Evolutionary conservation across 2,329 filamentous ascomycete species (phyloP).

Genomic region (Stachybotrys chartarum): DNA sequence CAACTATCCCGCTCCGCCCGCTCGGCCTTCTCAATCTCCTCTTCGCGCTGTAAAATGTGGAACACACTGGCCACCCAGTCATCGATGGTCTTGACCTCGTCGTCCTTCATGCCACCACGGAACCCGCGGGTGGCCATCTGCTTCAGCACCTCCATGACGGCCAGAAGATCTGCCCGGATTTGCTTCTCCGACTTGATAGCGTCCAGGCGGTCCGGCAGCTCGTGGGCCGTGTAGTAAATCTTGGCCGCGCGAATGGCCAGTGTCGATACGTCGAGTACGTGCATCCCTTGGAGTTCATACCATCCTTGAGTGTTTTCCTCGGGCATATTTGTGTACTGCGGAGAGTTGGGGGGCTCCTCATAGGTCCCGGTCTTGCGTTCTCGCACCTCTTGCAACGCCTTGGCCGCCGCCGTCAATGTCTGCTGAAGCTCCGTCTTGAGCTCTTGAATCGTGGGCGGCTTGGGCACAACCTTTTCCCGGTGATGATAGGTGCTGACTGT

Average conservation of each 20-base stretch:
- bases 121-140: constrained; percentile 87
- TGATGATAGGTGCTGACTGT: constrained; percentile 94
- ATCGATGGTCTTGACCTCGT: constrained; percentile 70
- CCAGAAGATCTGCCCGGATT: constrained; percentile 75
- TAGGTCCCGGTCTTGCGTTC: constrained; percentile 25
- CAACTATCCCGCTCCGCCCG: constrained; percentile 62
- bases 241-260: constrained; percentile 93
- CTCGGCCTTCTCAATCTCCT: constrained; percentile 69
- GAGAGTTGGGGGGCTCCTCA: constrained; percentile 16
- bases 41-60: constrained; percentile 68
- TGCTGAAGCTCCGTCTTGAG: constrained; percentile 62
- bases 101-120: constrained; percentile 68
- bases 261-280: constrained; percentile 86
- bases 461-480: constrained; percentile 72
- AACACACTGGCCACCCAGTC: constrained; percentile 76
- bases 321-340: constrained; percentile 30
- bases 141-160: constrained; percentile 85
- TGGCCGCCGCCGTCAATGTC: constrained; percentile 61
- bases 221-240: constrained; percentile 92
- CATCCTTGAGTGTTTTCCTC: constrained; percentile 54
- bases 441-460: constrained; percentile 74
- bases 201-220: constrained; percentile 77
- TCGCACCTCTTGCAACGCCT: constrained; percentile 56
- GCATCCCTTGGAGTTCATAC: constrained; percentile 85
- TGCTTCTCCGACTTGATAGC: constrained; percentile 81